Percentiles rank a stretch among this genome's conserved stretches.
These are phyloP conservation scores for Kokia cookei DNA, from an alignment of 441 rosid species.

Conservation along the genomic window DNA sequence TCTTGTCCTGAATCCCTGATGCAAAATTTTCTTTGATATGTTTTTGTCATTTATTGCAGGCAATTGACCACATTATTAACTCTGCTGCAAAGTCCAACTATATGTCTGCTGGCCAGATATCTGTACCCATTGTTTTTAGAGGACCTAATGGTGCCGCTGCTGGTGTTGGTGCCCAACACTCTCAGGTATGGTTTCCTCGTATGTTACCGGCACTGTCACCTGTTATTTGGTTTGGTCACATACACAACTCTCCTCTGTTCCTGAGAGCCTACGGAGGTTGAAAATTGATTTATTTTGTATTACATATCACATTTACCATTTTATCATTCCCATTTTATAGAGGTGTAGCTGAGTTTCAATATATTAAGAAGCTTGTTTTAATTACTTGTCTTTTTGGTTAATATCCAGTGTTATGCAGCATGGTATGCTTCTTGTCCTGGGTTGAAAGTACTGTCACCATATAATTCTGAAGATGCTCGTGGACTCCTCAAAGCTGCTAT, in stretches of 20 bases:
- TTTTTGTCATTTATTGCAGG: conserved; percentile 52
- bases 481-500: conserved; percentile 75
- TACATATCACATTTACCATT: not conserved
- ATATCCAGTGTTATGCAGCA: conserved; percentile 62
- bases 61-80: conserved; percentile 77
- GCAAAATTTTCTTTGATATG: not conserved
- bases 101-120: conserved; percentile 71
- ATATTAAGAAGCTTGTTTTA: not conserved
- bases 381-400: conserved; percentile 1
- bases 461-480: conserved; percentile 70
- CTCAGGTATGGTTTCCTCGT: conserved; percentile 36
- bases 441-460: conserved; percentile 61
- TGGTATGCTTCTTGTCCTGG: conserved; percentile 76
- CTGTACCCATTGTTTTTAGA: conserved; percentile 70
- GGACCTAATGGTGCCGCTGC: conserved; percentile 93
- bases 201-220: not conserved
- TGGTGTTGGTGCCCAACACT: conserved; percentile 83
- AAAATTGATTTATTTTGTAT: not conserved
- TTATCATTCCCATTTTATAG: not conserved
- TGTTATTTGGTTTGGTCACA: not conserved
- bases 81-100: conserved; percentile 77
- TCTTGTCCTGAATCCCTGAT: not conserved
- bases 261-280: not conserved
- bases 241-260: not conserved
- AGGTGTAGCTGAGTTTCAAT: not conserved